Percentiles rank a stretch among this genome's conserved stretches.
Conservation (phyloP, 148 eudicot species). For the Rhododendron henanense region DNA sequence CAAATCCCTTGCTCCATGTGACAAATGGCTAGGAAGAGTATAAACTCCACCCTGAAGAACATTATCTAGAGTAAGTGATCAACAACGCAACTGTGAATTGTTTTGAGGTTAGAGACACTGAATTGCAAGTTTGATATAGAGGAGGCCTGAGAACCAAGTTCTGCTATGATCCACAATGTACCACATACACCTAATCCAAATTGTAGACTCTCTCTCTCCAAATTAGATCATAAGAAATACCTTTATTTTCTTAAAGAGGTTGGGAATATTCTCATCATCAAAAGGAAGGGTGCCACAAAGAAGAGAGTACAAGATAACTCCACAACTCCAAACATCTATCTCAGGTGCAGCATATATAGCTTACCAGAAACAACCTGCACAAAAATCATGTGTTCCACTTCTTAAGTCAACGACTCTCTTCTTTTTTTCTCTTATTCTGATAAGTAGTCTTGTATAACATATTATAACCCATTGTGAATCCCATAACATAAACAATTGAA, state of each 20-base stretch:
- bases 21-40: slow-evolving; percentile 33
- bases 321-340: slow-evolving; percentile 27
- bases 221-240: slow-evolving; percentile 12
- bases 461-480: no score
- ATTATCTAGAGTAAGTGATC: slow-evolving; percentile 6
- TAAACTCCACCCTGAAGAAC: slow-evolving; percentile 28
- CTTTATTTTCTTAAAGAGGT: slow-evolving; percentile 38
- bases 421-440: no score
- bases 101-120: not conserved
- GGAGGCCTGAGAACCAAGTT: not conserved
- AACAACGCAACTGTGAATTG: not conserved
- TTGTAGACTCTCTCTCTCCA: not conserved
- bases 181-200: not conserved
- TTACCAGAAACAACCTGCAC: no score
- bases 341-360: no score
- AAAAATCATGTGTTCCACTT: no score
- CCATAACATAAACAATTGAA: no score
- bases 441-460: no score
- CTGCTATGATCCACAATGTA: not conserved
- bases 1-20: slow-evolving; percentile 34
- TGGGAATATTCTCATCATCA: slow-evolving; percentile 41
- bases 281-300: slow-evolving; percentile 15
- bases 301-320: slow-evolving; percentile 35
- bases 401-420: no score
- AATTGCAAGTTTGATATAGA: not conserved